Conservation (phyloP, 495 filamentous ascomycete genomes). For the Neurospora tetrasperma region DNA sequence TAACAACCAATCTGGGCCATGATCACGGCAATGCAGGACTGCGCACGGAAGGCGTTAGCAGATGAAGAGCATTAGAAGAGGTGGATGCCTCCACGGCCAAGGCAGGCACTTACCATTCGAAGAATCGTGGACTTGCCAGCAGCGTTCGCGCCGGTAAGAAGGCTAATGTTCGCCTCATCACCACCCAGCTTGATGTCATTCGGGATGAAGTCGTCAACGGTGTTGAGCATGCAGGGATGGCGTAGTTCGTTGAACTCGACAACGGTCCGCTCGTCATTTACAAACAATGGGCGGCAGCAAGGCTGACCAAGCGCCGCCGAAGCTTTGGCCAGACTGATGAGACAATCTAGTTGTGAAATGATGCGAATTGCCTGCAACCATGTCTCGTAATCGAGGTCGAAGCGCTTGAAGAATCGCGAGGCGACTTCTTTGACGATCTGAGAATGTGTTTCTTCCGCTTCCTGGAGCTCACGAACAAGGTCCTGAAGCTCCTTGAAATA, state of each 20-base stretch:
- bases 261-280: conserved; percentile 73
- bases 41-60: conserved; percentile 9
- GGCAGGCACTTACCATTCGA: conserved; percentile 60
- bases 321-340: conserved; percentile 84
- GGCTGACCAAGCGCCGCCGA: conserved; percentile 74
- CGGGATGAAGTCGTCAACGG: conserved; percentile 89
- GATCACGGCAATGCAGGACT: conserved; percentile 85
- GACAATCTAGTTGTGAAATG: conserved; percentile 85
- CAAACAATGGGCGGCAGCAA: conserved; percentile 78
- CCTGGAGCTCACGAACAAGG: conserved; percentile 76
- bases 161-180: conserved; percentile 65
- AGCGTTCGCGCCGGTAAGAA: conserved; percentile 94
- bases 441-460: conserved; percentile 87
- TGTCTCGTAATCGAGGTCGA: conserved; percentile 75
- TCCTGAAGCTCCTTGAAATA: conserved; percentile 77
- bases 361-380: conserved; percentile 86
- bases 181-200: conserved; percentile 90
- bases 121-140: conserved; percentile 98
- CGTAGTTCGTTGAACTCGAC: conserved; percentile 86
- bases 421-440: conserved; percentile 87
- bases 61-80: conserved; percentile 2
- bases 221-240: conserved; percentile 86
- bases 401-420: conserved; percentile 71
- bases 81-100: background rate
- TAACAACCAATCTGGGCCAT: conserved; percentile 98